Conservation (phyloP, 202 grass and related monocot species). For the Schoenoplectus triqueter region DNA sequence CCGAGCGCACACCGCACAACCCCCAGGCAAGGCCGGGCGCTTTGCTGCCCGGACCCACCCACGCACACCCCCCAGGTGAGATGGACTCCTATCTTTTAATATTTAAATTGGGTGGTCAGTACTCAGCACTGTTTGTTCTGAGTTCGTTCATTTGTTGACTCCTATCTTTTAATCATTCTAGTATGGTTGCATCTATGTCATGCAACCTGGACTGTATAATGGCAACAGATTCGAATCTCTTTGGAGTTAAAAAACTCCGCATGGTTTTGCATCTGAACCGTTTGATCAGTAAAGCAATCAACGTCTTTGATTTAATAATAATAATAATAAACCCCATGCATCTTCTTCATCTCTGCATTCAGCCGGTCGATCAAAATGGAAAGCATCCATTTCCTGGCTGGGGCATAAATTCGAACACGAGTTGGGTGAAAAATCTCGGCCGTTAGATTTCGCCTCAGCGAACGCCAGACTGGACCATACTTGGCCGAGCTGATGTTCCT, state of each 20-base stretch:
- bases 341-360: not conserved
- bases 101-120: not conserved
- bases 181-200: not conserved
- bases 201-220: not conserved
- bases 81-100: no score
- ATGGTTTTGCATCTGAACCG: not conserved
- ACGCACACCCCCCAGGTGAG: no score
- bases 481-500: slow-evolving; percentile 51
- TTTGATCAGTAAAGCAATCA: no score
- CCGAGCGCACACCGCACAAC: no score
- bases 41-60: no score
- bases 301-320: no score
- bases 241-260: no score
- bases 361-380: slow-evolving; percentile 43
- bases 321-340: no score
- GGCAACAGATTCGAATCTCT: not conserved
- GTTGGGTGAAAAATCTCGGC: slow-evolving; percentile 56
- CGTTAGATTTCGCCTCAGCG: slow-evolving; percentile 46
- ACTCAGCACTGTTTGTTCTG: not conserved
- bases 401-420: slow-evolving; percentile 48
- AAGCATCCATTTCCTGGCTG: slow-evolving; percentile 52
- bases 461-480: slow-evolving; percentile 56
- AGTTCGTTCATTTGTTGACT: not conserved
- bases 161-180: not conserved
- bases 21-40: no score